Evolutionary conservation across 2,329 filamentous ascomycete species (phyloP).

Genomic region (Fusarium compactum): DNA sequence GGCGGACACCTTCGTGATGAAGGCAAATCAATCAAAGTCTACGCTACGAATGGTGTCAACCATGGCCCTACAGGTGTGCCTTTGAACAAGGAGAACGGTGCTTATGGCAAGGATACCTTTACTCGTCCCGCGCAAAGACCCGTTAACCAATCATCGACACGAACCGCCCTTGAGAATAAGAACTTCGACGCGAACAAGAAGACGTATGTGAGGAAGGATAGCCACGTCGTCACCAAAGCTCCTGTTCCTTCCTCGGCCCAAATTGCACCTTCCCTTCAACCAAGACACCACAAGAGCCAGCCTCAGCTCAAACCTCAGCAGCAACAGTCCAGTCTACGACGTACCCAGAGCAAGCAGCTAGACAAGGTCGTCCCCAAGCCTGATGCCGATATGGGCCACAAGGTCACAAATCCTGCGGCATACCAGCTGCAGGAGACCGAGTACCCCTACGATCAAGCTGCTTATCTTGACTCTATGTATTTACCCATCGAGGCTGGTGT

Average conservation of each 20-base stretch:
- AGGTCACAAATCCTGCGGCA: constrained; percentile 21
- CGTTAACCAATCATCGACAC: constrained; percentile 38
- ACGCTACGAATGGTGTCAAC: constrained; percentile 43
- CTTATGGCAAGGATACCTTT: constrained; percentile 53
- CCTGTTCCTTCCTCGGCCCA: constrained; percentile 29
- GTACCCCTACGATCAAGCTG: constrained; percentile 43
- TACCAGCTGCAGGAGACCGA: constrained; percentile 33
- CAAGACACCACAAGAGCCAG: constrained; percentile 67
- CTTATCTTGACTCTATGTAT: constrained; percentile 48
- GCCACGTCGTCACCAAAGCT: constrained; percentile 32
- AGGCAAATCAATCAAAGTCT: constrained; percentile 53
- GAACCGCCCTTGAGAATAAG: constrained; percentile 42
- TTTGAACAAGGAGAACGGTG: constrained; percentile 61
- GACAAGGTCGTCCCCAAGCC: constrained; percentile 43
- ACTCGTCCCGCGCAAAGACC: constrained; percentile 54
- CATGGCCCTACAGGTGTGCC: constrained; percentile 38
- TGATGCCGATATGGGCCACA: constrained; percentile 29
- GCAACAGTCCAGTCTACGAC: constrained; percentile 55
- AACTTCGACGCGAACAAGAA: constrained; percentile 46
- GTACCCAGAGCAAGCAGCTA: constrained; percentile 60
- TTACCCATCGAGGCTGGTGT: constrained; percentile 44
- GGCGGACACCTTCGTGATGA: constrained; percentile 49
- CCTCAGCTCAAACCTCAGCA: constrained; percentile 62
- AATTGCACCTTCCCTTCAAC: constrained; percentile 49
- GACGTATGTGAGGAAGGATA: constrained; percentile 40